These are phyloP conservation scores for Cercospora sp. DNA, from an alignment of 2,329 filamentous ascomycete species.

Conservation along the genomic window DNA sequence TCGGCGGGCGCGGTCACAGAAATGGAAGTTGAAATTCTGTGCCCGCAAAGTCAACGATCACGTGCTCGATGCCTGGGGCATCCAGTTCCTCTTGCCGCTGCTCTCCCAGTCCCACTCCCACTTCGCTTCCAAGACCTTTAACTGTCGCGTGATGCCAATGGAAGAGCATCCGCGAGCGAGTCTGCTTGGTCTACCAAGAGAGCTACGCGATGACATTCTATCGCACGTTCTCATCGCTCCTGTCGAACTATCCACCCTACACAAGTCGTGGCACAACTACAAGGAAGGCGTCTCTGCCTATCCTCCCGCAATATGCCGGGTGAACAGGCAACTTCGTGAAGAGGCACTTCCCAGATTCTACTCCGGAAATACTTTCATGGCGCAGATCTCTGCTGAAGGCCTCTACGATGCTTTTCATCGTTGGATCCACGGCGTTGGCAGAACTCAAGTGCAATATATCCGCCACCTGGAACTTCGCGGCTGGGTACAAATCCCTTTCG, in stretches of 20 bases:
- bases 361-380: constrained; percentile 31
- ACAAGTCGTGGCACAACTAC: constrained; percentile 23
- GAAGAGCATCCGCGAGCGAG: constrained; percentile 3
- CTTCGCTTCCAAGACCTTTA: not conserved
- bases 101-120: too few species aligned
- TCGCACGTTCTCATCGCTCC: constrained; percentile 26
- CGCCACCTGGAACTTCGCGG: constrained; percentile 27
- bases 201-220: constrained; percentile 33
- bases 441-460: constrained; percentile 26
- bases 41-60: not conserved
- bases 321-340: constrained; percentile 28
- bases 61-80: constrained; percentile 1
- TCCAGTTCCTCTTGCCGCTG: not conserved
- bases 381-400: constrained; percentile 26
- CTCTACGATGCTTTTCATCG: constrained; percentile 22
- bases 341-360: constrained; percentile 33
- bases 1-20: not conserved
- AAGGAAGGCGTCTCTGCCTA: constrained; percentile 24
- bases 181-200: constrained; percentile 32
- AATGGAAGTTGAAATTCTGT: constrained; percentile 17
- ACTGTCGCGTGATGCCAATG: not conserved
- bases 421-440: constrained; percentile 29
- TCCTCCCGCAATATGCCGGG: constrained; percentile 27
- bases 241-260: constrained; percentile 29
- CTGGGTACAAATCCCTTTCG: constrained; percentile 30